phyloP scores from a whole-genome alignment of 2,329 filamentous ascomycete species.

The Myriangium duriaei region DNA sequence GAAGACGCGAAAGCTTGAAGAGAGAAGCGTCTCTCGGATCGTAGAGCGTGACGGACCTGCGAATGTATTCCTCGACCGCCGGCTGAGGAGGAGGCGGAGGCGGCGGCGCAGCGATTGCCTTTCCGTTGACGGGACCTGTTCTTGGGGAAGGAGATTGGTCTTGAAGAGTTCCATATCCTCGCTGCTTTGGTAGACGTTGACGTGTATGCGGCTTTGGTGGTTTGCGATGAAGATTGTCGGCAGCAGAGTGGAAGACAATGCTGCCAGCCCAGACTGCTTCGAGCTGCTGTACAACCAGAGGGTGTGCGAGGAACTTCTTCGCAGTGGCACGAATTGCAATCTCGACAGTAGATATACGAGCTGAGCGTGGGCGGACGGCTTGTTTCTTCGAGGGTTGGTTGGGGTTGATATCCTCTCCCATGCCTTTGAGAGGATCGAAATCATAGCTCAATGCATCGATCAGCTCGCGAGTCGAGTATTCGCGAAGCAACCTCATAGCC shows the following conservation, averaged over 20 bases:
- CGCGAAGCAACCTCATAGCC: constrained; percentile 77
- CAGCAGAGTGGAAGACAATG: constrained; percentile 84
- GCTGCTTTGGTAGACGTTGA: constrained; percentile 5
- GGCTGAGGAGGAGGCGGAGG: constrained; percentile 19
- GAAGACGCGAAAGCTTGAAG: constrained; percentile 79
- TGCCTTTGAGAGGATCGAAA: constrained; percentile 61
- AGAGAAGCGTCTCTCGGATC: constrained; percentile 80
- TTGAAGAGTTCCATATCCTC: constrained; percentile 29
- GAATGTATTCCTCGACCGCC: constrained; percentile 26
- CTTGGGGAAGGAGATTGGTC: constrained; percentile 15
- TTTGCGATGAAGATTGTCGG: constrained; percentile 67
- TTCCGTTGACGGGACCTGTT: constrained; percentile 19
- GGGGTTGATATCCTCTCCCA: constrained; percentile 15
- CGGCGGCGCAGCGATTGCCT: constrained; percentile 18
- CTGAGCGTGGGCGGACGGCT: constrained; percentile 41
- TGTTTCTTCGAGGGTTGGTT: not conserved
- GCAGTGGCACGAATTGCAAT: constrained; percentile 86
- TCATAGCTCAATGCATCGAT: constrained; percentile 93
- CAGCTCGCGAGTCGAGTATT: constrained; percentile 77
- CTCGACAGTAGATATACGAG: constrained; percentile 79
- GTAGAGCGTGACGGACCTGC: constrained; percentile 75
- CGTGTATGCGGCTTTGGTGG: constrained; percentile 26
- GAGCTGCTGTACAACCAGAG: constrained; percentile 84
- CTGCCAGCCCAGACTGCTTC: constrained; percentile 95
- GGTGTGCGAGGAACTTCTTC: constrained; percentile 84